phyloP scores from a whole-genome alignment of 2,329 filamentous ascomycete genomes.

The Penicillium janthinellum region DNA sequence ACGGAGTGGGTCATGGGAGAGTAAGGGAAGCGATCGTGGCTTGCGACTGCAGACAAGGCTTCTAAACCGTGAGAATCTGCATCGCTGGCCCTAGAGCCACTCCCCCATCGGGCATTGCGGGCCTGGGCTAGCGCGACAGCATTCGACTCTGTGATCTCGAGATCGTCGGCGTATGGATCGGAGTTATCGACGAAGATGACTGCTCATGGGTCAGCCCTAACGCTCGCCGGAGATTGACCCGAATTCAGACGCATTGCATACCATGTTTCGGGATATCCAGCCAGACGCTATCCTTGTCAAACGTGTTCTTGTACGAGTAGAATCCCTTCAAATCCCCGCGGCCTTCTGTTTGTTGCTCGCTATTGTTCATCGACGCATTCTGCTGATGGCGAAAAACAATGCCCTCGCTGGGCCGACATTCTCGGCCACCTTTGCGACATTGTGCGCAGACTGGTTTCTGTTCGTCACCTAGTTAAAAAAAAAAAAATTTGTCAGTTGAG shows the following conservation, averaged over 20 bases:
- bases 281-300: slow-evolving; percentile 63
- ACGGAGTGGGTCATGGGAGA: slow-evolving; percentile 32
- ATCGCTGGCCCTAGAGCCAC: slow-evolving; percentile 33
- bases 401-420: slow-evolving; percentile 63
- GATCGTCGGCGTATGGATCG: slow-evolving; percentile 61
- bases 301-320: slow-evolving; percentile 68
- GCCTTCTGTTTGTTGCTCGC: slow-evolving; percentile 42
- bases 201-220: slow-evolving; percentile 25
- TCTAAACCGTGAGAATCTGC: slow-evolving; percentile 55
- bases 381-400: slow-evolving; percentile 70
- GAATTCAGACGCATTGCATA: slow-evolving; percentile 31
- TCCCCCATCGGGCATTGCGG: slow-evolving; percentile 36
- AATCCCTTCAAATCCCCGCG: slow-evolving; percentile 59
- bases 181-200: slow-evolving; percentile 65
- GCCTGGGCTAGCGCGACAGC: slow-evolving; percentile 33
- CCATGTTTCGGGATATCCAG: slow-evolving; percentile 62
- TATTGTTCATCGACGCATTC: slow-evolving; percentile 67
- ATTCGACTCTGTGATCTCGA: slow-evolving; percentile 39
- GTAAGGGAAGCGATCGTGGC: slow-evolving; percentile 40
- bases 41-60: slow-evolving; percentile 56
- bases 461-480: slow-evolving; percentile 50
- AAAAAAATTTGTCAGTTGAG: slow-evolving; percentile 2
- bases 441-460: slow-evolving; percentile 62
- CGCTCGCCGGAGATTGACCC: not conserved
- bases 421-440: slow-evolving; percentile 61